These are phyloP conservation scores for Fusarium longipes DNA, from an alignment of 2,329 filamentous ascomycete genomes.

Conservation along the genomic window DNA sequence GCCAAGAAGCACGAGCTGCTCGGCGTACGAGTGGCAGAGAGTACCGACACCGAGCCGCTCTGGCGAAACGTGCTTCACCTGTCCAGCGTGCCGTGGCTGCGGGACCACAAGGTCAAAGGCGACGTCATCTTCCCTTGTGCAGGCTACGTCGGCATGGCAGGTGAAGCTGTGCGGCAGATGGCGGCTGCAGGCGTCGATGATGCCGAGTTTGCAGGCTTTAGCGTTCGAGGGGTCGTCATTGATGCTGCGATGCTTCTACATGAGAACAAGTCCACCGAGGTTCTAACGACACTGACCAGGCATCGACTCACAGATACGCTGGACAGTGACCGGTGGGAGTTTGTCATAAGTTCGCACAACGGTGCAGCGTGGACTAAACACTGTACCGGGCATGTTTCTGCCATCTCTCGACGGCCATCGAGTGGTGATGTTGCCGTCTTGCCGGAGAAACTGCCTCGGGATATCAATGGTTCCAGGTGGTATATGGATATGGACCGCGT, in stretches of 20 bases:
- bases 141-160: slow-evolving; percentile 52
- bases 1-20: slow-evolving; percentile 36
- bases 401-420: slow-evolving; percentile 6
- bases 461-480: slow-evolving; percentile 3
- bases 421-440: slow-evolving; percentile 5
- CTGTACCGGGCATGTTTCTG: slow-evolving; percentile 27
- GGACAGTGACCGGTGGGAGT: slow-evolving; percentile 49
- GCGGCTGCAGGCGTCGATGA: slow-evolving; percentile 7
- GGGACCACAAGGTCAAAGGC: slow-evolving; percentile 58
- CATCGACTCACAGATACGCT: slow-evolving; percentile 38
- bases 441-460: not conserved
- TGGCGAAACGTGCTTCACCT: slow-evolving; percentile 43
- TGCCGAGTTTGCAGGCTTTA: slow-evolving; percentile 35
- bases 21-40: slow-evolving; percentile 31
- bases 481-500: slow-evolving; percentile 12
- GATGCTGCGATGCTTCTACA: slow-evolving; percentile 48
- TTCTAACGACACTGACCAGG: slow-evolving; percentile 48
- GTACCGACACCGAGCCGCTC: slow-evolving; percentile 26
- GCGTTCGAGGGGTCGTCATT: slow-evolving; percentile 39
- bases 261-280: slow-evolving; percentile 44
- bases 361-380: slow-evolving; percentile 42
- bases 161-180: slow-evolving; percentile 41
- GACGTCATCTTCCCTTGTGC: slow-evolving; percentile 56
- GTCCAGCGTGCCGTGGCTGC: slow-evolving; percentile 53
- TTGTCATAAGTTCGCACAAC: slow-evolving; percentile 43